Conservation (phyloP, 768 basidiomycete species). For the Lactarius hatsudake region DNA sequence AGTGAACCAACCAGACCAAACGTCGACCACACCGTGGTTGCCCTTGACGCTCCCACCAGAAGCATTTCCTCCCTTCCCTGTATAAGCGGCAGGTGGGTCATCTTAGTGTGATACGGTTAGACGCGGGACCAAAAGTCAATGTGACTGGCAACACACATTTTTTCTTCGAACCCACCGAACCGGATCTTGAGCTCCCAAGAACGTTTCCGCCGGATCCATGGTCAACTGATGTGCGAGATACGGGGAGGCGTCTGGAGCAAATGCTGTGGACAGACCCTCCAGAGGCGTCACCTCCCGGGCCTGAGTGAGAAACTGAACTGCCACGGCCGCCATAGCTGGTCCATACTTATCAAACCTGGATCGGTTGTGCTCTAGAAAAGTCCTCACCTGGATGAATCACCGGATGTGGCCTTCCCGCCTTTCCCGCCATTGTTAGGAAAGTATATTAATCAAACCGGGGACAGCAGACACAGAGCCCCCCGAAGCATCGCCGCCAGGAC, state of each 20-base stretch:
- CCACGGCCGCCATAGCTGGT: conserved; percentile 3
- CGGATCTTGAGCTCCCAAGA: neutral
- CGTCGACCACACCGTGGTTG: conserved; percentile 4
- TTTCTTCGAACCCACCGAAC: conserved; percentile 3
- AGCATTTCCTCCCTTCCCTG: conserved; percentile 26
- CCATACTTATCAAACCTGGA: neutral
- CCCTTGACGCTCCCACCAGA: conserved; percentile 21
- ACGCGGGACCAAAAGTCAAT: neutral
- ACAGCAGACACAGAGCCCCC: conserved; percentile 21
- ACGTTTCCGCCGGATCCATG: neutral
- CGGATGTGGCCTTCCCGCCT: conserved; percentile 16
- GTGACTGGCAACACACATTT: conserved; percentile 9
- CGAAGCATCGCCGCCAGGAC: conserved; percentile 21
- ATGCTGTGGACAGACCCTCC: conserved; percentile 13
- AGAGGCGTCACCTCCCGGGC: conserved; percentile 20
- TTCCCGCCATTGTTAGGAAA: conserved; percentile 34
- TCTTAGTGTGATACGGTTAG: conserved; percentile 4
- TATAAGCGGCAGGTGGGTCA: conserved; percentile 12
- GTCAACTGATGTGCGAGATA: neutral
- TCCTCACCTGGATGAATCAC: conserved; percentile 17
- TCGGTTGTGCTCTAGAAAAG: neutral
- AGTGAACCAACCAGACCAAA: conserved; percentile 24
- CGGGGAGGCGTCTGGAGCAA: conserved; percentile 9
- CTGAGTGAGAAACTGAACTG: conserved; percentile 10
- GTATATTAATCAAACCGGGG: conserved; percentile 32